phyloP scores from a whole-genome alignment of 108 stramenopile genomes.

The Cyclotella choctawhatcheeana region DNA sequence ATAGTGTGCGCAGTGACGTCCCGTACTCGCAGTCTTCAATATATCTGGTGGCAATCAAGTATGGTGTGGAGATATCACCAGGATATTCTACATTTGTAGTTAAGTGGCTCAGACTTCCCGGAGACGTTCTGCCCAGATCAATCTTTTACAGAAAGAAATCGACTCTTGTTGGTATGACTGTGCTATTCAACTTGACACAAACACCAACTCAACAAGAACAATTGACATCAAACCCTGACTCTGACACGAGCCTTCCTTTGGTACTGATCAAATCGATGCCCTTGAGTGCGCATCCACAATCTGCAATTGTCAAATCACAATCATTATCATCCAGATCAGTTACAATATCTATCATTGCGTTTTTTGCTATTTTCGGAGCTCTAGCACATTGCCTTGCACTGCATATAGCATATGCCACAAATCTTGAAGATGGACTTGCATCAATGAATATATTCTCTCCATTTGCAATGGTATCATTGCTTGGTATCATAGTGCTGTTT shows the following conservation, averaged over 20 bases:
- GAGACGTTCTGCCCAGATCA: constrained; percentile 14
- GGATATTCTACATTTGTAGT: constrained; percentile 1
- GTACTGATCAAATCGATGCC: background rate
- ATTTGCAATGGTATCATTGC: background rate
- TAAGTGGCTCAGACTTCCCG: constrained; percentile 7
- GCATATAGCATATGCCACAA: background rate
- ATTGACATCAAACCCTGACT: background rate
- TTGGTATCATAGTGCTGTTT: background rate
- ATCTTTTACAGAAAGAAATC: background rate
- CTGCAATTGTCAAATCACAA: constrained; percentile 8
- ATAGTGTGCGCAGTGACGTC: background rate
- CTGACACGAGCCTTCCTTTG: constrained; percentile 5
- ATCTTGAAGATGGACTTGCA: background rate
- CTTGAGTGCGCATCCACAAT: constrained; percentile 10
- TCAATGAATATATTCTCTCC: background rate
- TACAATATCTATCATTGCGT: background rate
- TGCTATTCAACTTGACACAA: background rate
- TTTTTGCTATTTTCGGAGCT: constrained; percentile 2
- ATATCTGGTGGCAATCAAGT: constrained; percentile 12
- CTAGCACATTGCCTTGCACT: constrained; percentile 3
- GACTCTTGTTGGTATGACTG: constrained; percentile 9
- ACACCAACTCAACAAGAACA: constrained; percentile 9
- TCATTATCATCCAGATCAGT: constrained; percentile 2
- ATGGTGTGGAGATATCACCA: background rate
- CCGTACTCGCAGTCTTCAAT: constrained; percentile 6